Base-by-base conservation (phyloP, 1,284 basidiomycete species). In the Leccinum solheimii region DNA sequence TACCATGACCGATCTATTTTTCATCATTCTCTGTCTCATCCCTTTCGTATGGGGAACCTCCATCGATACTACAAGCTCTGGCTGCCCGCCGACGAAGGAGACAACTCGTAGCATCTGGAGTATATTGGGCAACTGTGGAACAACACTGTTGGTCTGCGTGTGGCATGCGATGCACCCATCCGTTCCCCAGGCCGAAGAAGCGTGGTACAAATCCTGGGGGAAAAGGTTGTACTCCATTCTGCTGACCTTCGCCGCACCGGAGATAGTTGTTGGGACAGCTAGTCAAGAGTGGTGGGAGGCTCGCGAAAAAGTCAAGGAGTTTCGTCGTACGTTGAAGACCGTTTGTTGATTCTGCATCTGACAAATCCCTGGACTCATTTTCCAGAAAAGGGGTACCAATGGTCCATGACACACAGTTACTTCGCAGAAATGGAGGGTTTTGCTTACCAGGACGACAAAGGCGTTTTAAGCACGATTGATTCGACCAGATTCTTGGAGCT, bases 361-460 rank as follows among this genome's bases (percentile, higher is more conserved):
- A 48, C 45, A 48, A 48, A 21, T 13, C 19, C 45, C 10, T 36
- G 16, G 38, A 40, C 14, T 4, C 19, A 6, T 45, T 48, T 48
- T 11, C 21, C 30, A 56, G 55, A 48, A 14, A 16, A 32, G n/a
- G 43, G 54, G 21, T 55, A 55, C 16, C 14, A 40, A 40, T 55
- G 54, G 54, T 55, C 54, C 19, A 55, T 55, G 55, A 21, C 55
- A 40, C 55, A 56, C 27, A 30, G 43, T 14, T 48, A 48, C 43
- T 56, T 56, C 40, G 55, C 55, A 40, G 19, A 32, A n/a, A 56
- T 56, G 55, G 14, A 30, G 11, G 55, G 55, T 23, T 56, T 56
- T 27, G 14, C 14, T 19, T 56, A 48, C 30, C 6, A 27, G 8
- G 16, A 26, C 19, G 19, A 56, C 19, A 3, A 45, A 21, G 11